Evolutionary conservation across 164 flowering plant species (phyloP).

Genomic region (Saururus chinensis): DNA sequence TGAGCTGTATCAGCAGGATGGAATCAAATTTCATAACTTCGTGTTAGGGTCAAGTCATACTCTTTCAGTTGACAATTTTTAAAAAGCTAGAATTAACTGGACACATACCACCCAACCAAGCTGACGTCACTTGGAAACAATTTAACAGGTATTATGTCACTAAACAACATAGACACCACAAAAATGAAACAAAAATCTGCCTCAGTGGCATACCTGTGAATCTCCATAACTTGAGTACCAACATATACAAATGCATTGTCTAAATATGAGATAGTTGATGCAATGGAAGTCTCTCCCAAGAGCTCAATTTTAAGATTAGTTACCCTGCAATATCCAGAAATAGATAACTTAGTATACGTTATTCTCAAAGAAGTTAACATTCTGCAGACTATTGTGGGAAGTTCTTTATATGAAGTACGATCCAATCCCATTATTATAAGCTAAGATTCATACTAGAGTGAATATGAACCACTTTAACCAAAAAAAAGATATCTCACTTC

Average conservation of each 20-base stretch:
- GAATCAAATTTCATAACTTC: background rate
- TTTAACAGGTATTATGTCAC: background rate
- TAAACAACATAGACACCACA: background rate
- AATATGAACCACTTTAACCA: background rate
- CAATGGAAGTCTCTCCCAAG: constrained; percentile 91
- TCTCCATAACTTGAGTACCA: constrained; percentile 97
- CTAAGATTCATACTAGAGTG: background rate
- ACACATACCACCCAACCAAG: background rate
- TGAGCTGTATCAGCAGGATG: constrained; percentile 45
- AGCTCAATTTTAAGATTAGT: constrained; percentile 93
- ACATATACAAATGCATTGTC: constrained; percentile 90
- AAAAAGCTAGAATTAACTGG: background rate
- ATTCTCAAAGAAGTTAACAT: background rate
- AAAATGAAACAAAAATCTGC: background rate
- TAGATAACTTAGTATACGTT: background rate
- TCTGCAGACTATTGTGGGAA: background rate
- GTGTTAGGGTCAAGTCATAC: background rate
- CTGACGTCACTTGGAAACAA: background rate
- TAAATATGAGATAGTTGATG: constrained; percentile 90
- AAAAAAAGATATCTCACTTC: constrained; percentile 37
- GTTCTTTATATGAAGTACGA: background rate
- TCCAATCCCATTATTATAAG: background rate
- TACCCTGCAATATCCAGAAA: constrained; percentile 42
- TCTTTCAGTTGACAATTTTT: background rate
- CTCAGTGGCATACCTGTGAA: constrained; percentile 59